A percentile compares a stretch with the other conserved stretches of the same genome.
These are phyloP conservation scores for Guadua angustifolia DNA, from an alignment of 176 grass and related monocot species.

Conservation along the genomic window DNA sequence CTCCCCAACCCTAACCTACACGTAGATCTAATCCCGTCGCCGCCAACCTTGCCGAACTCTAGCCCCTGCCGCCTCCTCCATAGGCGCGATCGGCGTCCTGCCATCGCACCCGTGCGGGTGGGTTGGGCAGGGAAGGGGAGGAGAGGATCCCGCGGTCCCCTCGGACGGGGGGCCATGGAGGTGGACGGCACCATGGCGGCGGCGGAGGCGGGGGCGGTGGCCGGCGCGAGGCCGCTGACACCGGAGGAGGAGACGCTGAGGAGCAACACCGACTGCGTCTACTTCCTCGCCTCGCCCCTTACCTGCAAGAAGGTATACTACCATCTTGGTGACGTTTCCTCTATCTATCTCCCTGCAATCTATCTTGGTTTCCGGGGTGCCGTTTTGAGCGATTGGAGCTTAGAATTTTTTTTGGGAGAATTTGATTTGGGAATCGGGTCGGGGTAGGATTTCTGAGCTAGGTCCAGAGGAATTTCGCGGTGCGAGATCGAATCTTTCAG, in stretches of 20 bases:
- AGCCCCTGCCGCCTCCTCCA: background rate
- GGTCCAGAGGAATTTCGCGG: background rate
- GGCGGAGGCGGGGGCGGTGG: background rate
- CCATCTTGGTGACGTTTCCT: background rate
- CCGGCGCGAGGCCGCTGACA: slow-evolving; percentile 46
- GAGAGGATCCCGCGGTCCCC: slow-evolving; percentile 25
- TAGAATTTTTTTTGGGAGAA: background rate
- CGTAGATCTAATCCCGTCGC: slow-evolving; percentile 45
- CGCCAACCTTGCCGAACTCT: slow-evolving; percentile 12
- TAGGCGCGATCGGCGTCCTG: slow-evolving; percentile 28
- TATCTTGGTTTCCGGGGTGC: background rate
- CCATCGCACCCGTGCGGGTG: background rate
- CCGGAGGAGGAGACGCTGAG: slow-evolving; percentile 82
- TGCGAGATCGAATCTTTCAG: background rate
- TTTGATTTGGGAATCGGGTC: slow-evolving; percentile 6
- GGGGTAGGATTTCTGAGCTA: slow-evolving; percentile 12
- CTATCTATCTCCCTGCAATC: background rate
- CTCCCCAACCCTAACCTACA: slow-evolving; percentile 45
- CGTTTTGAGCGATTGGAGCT: background rate
- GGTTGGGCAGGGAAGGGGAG: background rate
- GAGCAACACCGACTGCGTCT: slow-evolving; percentile 92
- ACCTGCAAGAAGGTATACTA: slow-evolving; percentile 91
- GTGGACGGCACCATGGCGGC: slow-evolving; percentile 37
- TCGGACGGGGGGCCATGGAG: slow-evolving; percentile 55
- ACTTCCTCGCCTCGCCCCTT: slow-evolving; percentile 94